Conservation (phyloP, 1,284 basidiomycete genomes). For the Heterobasidion occidentale region DNA sequence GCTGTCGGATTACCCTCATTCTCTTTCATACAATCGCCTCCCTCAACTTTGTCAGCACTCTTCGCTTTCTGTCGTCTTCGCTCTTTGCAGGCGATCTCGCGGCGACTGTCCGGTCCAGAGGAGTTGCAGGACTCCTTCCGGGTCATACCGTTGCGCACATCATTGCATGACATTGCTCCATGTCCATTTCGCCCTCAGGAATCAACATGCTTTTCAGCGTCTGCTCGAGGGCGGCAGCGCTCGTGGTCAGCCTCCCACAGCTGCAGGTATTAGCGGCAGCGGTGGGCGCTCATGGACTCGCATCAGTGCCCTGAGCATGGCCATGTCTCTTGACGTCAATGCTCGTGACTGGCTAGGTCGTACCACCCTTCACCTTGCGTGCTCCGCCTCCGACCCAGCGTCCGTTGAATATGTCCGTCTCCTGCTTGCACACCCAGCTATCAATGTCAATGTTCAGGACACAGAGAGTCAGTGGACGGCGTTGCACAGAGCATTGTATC, state of each 20-base stretch:
- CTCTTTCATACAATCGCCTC: background rate
- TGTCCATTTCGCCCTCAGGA: slow-evolving; percentile 69
- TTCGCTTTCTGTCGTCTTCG: background rate
- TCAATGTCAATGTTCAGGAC: slow-evolving; percentile 83
- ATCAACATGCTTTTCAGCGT: slow-evolving; percentile 78
- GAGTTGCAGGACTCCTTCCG: background rate
- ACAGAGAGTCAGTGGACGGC: slow-evolving; percentile 88
- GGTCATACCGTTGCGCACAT: slow-evolving; percentile 4
- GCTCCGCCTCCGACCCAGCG: slow-evolving; percentile 48
- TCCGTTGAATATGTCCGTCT: slow-evolving; percentile 76
- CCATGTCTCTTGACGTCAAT: slow-evolving; percentile 55
- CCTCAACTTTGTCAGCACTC: background rate
- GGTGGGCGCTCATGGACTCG: slow-evolving; percentile 63
- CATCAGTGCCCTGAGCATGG: slow-evolving; percentile 34
- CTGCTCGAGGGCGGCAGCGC: slow-evolving; percentile 51
- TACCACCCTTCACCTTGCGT: slow-evolving; percentile 82
- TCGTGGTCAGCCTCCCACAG: slow-evolving; percentile 22
- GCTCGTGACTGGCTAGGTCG: slow-evolving; percentile 65
- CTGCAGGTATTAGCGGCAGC: slow-evolving; percentile 31
- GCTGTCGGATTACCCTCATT: background rate
- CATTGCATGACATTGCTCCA: slow-evolving; percentile 73
- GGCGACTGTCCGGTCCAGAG: background rate
- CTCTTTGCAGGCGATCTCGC: background rate
- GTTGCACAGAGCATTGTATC: slow-evolving; percentile 86
- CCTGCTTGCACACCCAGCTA: slow-evolving; percentile 69